These are phyloP conservation scores for Didymella keratinophila DNA, from an alignment of 2,329 filamentous ascomycete species.

Conservation along the genomic window DNA sequence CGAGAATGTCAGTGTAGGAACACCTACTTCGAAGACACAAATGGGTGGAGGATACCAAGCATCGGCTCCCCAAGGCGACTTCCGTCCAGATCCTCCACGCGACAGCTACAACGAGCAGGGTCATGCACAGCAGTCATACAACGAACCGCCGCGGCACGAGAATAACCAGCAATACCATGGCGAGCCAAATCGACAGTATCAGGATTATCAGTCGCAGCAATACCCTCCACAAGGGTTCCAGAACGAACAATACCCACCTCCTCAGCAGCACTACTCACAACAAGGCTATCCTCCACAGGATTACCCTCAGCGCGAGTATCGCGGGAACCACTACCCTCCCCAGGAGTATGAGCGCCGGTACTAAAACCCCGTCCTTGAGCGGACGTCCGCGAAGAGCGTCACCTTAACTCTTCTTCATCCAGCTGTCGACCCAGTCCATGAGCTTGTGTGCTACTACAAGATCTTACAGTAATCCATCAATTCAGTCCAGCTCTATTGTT, in stretches of 20 bases:
- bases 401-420: neutral
- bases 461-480: neutral
- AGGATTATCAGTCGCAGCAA: slow-evolving; percentile 13
- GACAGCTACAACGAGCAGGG: slow-evolving; percentile 16
- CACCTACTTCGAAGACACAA: slow-evolving; percentile 25
- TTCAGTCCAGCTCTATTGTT: neutral
- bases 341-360: slow-evolving; percentile 20
- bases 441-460: neutral
- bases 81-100: slow-evolving; percentile 11
- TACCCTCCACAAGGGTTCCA: slow-evolving; percentile 8
- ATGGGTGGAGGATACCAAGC: slow-evolving; percentile 23
- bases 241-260: slow-evolving; percentile 10
- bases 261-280: slow-evolving; percentile 17
- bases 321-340: slow-evolving; percentile 17
- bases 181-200: slow-evolving; percentile 16
- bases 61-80: slow-evolving; percentile 11
- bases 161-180: slow-evolving; percentile 18
- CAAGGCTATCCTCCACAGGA: slow-evolving; percentile 17
- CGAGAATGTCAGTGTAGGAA: slow-evolving; percentile 40
- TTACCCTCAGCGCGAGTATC: slow-evolving; percentile 18
- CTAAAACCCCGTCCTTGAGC: neutral
- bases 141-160: slow-evolving; percentile 19
- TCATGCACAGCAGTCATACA: slow-evolving; percentile 11
- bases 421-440: neutral
- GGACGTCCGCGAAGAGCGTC: neutral